Conservation (phyloP, 1,284 basidiomycete genomes). For the Naganishia cerealis region DNA sequence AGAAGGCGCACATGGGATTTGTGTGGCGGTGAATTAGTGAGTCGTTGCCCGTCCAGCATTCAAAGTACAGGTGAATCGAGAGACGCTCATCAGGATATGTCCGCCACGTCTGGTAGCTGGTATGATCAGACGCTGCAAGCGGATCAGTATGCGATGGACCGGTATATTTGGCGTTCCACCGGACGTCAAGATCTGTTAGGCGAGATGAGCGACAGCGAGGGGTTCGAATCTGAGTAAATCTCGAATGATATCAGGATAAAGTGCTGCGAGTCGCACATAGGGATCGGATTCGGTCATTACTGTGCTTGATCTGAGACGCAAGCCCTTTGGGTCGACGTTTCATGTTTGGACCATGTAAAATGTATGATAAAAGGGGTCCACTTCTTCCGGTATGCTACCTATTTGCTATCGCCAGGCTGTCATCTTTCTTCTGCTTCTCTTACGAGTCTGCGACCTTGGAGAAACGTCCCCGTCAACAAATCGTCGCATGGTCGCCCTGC, state of each 20-base stretch:
- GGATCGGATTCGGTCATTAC: background rate
- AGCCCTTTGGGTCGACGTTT: too few relatives aligned
- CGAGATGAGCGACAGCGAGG: conserved; percentile 3
- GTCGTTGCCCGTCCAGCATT: conserved; percentile 51
- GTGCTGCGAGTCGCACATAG: too few relatives aligned
- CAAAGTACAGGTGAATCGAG: background rate
- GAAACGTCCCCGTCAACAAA: too few relatives aligned
- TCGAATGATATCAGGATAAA: too few relatives aligned
- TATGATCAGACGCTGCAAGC: conserved; percentile 33
- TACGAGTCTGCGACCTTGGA: too few relatives aligned
- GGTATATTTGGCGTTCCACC: conserved; percentile 23
- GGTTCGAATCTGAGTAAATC: background rate
- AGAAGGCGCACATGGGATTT: conserved; percentile 56
- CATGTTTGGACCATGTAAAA: too few relatives aligned
- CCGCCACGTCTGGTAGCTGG: conserved; percentile 20
- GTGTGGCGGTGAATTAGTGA: conserved; percentile 84
- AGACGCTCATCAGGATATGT: background rate
- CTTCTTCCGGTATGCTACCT: too few relatives aligned
- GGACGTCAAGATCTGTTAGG: conserved; percentile 27
- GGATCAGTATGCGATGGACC: conserved; percentile 29
- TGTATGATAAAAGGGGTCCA: too few relatives aligned
- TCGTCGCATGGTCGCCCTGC: too few relatives aligned
- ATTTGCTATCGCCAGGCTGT: too few relatives aligned
- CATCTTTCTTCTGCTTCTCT: too few relatives aligned
- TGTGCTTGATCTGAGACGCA: background rate